A percentile compares a stretch with the other conserved stretches of the same genome.
Evolutionary conservation across 1,139 yeast species (phyloP).

Genomic region (Saccharomyces hybrid): DNA sequence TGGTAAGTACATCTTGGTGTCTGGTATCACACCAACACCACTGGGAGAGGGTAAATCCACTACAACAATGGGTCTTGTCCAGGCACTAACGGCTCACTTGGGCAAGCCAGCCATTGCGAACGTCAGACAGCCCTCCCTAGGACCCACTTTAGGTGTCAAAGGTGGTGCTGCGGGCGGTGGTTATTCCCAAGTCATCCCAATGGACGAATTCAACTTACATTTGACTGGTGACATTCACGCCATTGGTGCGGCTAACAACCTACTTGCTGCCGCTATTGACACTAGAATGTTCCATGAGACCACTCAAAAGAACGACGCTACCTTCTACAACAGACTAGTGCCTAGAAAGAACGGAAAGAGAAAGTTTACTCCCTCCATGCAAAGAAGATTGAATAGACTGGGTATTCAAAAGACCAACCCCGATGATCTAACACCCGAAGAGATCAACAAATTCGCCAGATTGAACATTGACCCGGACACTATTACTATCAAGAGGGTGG

Average conservation of each 20-base stretch:
- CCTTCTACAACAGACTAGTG: conserved; percentile 77
- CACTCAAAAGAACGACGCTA: conserved; percentile 76
- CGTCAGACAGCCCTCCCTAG: conserved; percentile 98
- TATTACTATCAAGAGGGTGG: conserved; percentile 94
- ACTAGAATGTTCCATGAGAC: conserved; percentile 95
- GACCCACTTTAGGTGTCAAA: conserved; percentile 97
- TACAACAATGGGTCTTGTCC: conserved; percentile 93
- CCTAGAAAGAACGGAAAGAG: conserved; percentile 82
- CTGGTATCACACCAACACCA: conserved; percentile 98
- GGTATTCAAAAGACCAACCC: conserved; percentile 81
- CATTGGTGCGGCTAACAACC: conserved; percentile 88
- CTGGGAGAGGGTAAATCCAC: conserved; percentile 98
- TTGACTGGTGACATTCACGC: conserved; percentile 98
- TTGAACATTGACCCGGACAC: conserved; percentile 90
- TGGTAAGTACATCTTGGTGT: conserved; percentile 87
- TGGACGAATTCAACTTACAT: conserved; percentile 98
- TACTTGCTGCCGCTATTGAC: conserved; percentile 95
- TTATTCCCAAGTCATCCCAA: conserved; percentile 95
- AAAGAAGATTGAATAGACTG: conserved; percentile 66
- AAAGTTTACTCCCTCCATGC: conserved; percentile 70
- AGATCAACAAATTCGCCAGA: conserved; percentile 66
- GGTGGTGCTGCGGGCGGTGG: conserved; percentile 99
- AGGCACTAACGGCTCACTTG: conserved; percentile 90
- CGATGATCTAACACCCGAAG: conserved; percentile 72
- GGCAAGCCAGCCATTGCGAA: conserved; percentile 85